Evolutionary conservation across 768 basidiomycete species (phyloP).

Genomic region (Sistotremastrum suecicum): DNA sequence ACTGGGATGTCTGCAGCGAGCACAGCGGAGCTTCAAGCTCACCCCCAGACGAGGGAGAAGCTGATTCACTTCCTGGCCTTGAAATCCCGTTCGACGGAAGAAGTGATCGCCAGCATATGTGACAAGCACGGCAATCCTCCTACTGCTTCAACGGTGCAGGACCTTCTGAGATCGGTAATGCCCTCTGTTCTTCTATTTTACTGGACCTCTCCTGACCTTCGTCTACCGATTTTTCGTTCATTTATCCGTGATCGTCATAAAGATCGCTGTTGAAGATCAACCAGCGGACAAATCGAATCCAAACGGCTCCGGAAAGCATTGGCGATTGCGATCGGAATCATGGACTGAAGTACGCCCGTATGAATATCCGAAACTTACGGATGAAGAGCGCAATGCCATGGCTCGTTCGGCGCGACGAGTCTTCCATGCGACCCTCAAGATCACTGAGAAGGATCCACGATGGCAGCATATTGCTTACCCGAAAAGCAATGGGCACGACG

Average conservation of each 20-base stretch:
- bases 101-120: neutral
- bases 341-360: constrained; percentile 64
- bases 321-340: constrained; percentile 37
- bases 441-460: constrained; percentile 45
- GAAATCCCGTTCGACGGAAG: constrained; percentile 1
- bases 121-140: neutral
- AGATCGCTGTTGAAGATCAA: constrained; percentile 1
- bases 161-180: no score
- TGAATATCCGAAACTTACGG: constrained; percentile 39
- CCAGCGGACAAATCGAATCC: neutral
- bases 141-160: no score
- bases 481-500: neutral
- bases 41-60: no score
- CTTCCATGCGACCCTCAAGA: constrained; percentile 30
- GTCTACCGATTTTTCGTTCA: no score
- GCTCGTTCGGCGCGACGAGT: constrained; percentile 36
- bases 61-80: constrained; percentile 4
- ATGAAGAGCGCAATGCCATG: constrained; percentile 33
- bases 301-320: constrained; percentile 21
- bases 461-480: constrained; percentile 42
- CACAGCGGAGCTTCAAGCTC: no score
- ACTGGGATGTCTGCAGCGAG: neutral
- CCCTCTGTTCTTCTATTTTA: no score
- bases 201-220: no score
- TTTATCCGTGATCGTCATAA: neutral